Evolutionary conservation across 1,284 basidiomycete species (phyloP).

Genomic region (Ustilago loliicola): DNA sequence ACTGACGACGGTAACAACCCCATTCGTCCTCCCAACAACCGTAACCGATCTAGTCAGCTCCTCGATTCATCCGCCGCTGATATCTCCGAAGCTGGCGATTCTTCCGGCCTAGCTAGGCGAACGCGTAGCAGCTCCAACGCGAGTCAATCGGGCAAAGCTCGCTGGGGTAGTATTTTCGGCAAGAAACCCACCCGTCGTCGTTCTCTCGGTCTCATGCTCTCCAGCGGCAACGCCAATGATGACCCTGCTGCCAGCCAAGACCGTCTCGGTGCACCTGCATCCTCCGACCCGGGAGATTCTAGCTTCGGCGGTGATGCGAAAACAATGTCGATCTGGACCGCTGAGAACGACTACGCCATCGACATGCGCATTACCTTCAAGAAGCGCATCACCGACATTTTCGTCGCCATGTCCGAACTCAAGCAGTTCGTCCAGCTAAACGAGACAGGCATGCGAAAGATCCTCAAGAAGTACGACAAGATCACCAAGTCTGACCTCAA

Average conservation of each 20-base stretch:
- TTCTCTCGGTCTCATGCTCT: constrained; percentile 51
- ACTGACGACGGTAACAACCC: constrained; percentile 26
- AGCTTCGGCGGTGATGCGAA: constrained; percentile 48
- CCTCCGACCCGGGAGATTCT: constrained; percentile 49
- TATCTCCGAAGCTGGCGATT: constrained; percentile 27
- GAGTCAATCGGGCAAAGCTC: constrained; percentile 41
- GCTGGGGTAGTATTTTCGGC: constrained; percentile 54
- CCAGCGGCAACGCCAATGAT: constrained; percentile 7
- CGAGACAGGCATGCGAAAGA: constrained; percentile 93
- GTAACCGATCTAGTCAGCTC: constrained; percentile 44
- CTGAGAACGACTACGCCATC: constrained; percentile 85
- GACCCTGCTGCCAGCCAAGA: constrained; percentile 41
- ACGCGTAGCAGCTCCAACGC: constrained; percentile 45
- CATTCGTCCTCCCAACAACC: constrained; percentile 22
- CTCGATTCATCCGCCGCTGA: constrained; percentile 40
- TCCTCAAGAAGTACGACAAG: constrained; percentile 99
- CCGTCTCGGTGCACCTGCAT: constrained; percentile 15
- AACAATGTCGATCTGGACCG: constrained; percentile 78
- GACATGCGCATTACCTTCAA: constrained; percentile 92
- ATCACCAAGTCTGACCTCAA: constrained; percentile 88
- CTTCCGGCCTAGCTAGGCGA: constrained; percentile 28
- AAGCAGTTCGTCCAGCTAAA: constrained; percentile 95
- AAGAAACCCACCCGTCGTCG: constrained; percentile 45
- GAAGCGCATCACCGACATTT: constrained; percentile 88
- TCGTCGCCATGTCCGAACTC: constrained; percentile 81